A percentile compares a stretch with the other conserved stretches of the same genome.
phyloP scores from a whole-genome alignment of 768 basidiomycete genomes.

The Tricholoma matsutake region DNA sequence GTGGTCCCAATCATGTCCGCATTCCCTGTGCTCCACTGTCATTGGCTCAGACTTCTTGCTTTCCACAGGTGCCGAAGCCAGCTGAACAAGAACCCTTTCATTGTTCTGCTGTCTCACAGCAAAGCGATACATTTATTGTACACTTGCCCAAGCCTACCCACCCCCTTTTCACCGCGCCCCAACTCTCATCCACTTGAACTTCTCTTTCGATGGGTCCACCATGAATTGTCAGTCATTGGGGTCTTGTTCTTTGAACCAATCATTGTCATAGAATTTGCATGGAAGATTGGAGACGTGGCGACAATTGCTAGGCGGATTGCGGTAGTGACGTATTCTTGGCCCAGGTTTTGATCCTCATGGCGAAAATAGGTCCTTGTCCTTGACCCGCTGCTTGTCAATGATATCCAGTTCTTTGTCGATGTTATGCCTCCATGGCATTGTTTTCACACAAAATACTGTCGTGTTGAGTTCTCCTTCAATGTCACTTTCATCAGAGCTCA shows the following conservation, averaged over 20 bases:
- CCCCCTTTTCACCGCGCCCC: background rate
- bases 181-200: background rate
- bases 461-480: too few relatives aligned
- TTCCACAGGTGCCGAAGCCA: too few relatives aligned
- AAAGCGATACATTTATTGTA: background rate
- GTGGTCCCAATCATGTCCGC: too few relatives aligned
- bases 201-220: background rate
- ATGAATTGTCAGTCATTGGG: background rate
- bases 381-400: too few relatives aligned
- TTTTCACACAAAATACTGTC: too few relatives aligned
- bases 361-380: slow-evolving; percentile 7
- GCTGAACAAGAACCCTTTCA: background rate
- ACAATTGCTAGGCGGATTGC: background rate
- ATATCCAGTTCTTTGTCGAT: too few relatives aligned
- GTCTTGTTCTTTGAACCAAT: background rate
- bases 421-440: too few relatives aligned
- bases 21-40: too few relatives aligned
- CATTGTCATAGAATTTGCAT: slow-evolving; percentile 2
- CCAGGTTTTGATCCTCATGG: background rate
- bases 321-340: background rate
- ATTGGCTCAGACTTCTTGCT: too few relatives aligned
- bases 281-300: background rate
- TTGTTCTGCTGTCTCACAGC: background rate
- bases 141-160: background rate
- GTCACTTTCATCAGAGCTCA: too few relatives aligned